Evolutionary conservation across 805 yeast genomes (phyloP), one percentile per base, ranked within the genome.

Genomic region (Candida fluviatilis): DNA sequence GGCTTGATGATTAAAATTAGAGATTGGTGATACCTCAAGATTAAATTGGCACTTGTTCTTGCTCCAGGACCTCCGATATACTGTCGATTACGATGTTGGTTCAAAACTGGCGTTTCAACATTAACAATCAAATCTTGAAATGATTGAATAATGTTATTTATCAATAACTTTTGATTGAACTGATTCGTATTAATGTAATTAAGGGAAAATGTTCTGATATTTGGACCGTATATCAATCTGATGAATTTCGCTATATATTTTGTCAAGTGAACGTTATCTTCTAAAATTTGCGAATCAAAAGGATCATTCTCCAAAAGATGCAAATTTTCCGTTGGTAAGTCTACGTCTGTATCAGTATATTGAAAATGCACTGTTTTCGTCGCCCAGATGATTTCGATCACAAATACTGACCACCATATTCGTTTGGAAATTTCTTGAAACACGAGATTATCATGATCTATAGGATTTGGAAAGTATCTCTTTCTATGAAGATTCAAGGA

Each of bases 291-390:
- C 8, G 47, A 38, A 40, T 63, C 60, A 39, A 62, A 66, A 18
- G 47, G 34, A 39, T 65, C 69, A 21, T 49, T 46, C n/a, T 42
- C 14, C 19, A 64, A 42, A 29, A 52, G 60, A 19, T 46, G 28
- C 10, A 38, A 33, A 42, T 62, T 62, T 43, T 66, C 71, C 26
- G 51, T 39, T 4, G 73, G 73, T 7, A 65, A 52, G 27, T 66
- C 69, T 10, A 65, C 68, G 36, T 67, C 73, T 1, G 73, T 67
- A 39, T 66, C 71, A 4, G 68, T 60, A 48, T 63, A 65, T 39
- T 64, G 65, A 33, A 66, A 61, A 41, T 64, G 68, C 15, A 66
- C 63, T 2, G 71, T 67, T 36, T 60, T 59, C 3, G 69, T 54
- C 2, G 71, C 60, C 71, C 71, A 66, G 8, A 59, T 51, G 5